Percentiles rank a stretch among this genome's conserved stretches.
These are phyloP conservation scores for Talaromyces albobiverticillius DNA, from an alignment of 2,329 filamentous ascomycete species.

Conservation along the genomic window DNA sequence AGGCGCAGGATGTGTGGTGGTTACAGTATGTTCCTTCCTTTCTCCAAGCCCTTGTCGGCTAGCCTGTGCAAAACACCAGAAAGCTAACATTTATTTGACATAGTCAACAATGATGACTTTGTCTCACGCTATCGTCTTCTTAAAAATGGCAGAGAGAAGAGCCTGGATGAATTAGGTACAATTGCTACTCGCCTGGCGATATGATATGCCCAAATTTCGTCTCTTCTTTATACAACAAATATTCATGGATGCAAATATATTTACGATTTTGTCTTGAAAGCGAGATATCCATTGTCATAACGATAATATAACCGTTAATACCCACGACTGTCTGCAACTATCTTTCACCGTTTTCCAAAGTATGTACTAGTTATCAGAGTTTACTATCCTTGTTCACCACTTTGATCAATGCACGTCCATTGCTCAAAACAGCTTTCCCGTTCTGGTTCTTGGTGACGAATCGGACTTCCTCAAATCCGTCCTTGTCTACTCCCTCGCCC, in stretches of 20 bases:
- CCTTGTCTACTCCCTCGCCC: constrained; percentile 51
- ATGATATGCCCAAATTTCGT: not conserved
- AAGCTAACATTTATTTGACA: constrained; percentile 2
- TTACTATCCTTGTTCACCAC: constrained; percentile 55
- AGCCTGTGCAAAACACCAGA: not conserved
- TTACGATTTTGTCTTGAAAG: not conserved
- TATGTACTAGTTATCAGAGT: not conserved
- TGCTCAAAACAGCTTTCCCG: constrained; percentile 82
- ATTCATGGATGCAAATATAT: not conserved
- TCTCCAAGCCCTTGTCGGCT: too few species aligned
- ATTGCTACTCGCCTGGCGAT: not conserved
- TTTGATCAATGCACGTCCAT: constrained; percentile 78
- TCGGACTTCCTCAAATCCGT: constrained; percentile 75
- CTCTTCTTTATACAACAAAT: not conserved
- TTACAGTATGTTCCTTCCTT: constrained; percentile 64
- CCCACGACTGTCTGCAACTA: not conserved
- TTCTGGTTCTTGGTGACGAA: constrained; percentile 76
- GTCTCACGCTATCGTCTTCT: constrained; percentile 72
- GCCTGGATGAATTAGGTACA: constrained; percentile 32
- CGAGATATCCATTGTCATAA: not conserved
- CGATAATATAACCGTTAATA: too few species aligned
- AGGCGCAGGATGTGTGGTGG: constrained; percentile 84
- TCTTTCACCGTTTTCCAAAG: not conserved
- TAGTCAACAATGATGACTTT: constrained; percentile 78
- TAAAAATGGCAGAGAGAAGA: constrained; percentile 52